Base-by-base conservation (phyloP, 1,284 basidiomycete species). In the Peniophora sp. region DNA sequence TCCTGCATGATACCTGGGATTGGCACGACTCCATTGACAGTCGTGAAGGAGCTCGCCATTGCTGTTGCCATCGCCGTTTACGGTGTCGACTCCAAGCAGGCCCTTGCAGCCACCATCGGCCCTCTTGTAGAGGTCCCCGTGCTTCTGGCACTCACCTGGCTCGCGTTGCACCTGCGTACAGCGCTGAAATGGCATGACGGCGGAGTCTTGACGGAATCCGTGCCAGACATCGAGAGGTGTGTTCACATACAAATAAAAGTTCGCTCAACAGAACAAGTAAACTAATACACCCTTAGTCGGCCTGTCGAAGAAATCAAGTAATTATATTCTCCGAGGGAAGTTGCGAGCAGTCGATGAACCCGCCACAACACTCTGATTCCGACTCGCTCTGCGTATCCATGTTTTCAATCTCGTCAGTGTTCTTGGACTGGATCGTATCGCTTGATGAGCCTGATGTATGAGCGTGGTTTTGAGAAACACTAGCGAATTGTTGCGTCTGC, bases 81-180 rank as follows among this genome's bases (percentile, higher is more conserved):
- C 61, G 89, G 89, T 0, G 79, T 84, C 2, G 72, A 80, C 9
- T 86, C 83, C 0, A 78, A 85, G 52, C 83, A 91, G 63, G 87
- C 85, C 0, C 71, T 92, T 0, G 88, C 89, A 0, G 85, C 88
- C 5, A 89, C 88, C 0, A 81, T 87, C 23, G 89, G 89, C 0
- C 88, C 87, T 0, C 71, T 90, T 10, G 82, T 90, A 2, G 87
- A 91, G 63, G 87, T 85, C 1, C 91, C 89, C 0, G 88, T 92
- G 0, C 67, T 92, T 35, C 71, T 92, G 2, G 68, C 72, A 0
- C 65, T 93, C 52, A 89, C 85, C 1, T 92, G 83, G 77, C 72
- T 86, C 0, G 78, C 88, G 0, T 69, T 89, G 20, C 79, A 71
- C 53, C 61, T 85, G 44, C 66, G 73, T 34, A 57, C 61, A 23